These are phyloP conservation scores for Cutaneotrichosporon mucoides DNA, from an alignment of 1,284 basidiomycete genomes.

Conservation along the genomic window DNA sequence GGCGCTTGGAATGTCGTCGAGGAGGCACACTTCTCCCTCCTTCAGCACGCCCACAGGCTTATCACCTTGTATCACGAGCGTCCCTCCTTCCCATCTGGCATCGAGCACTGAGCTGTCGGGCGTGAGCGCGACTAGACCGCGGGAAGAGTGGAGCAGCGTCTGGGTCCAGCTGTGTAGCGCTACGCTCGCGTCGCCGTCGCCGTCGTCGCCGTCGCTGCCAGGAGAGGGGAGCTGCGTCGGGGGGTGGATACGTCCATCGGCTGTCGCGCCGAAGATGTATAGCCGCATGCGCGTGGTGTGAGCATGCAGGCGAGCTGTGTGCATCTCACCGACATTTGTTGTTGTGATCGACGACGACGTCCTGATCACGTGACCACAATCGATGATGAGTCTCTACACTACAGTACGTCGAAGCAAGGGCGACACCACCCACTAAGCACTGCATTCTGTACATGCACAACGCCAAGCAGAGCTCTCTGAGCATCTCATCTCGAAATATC, in stretches of 20 bases:
- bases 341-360: too few species aligned
- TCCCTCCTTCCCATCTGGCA: neutral
- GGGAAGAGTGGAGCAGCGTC: neutral
- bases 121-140: neutral
- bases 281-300: neutral
- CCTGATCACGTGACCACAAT: too few species aligned
- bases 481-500: too few species aligned
- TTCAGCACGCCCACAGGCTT: neutral
- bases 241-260: neutral
- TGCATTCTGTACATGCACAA: too few species aligned
- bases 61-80: neutral
- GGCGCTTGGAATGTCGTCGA: neutral
- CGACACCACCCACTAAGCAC: too few species aligned
- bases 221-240: neutral
- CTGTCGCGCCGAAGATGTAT: neutral
- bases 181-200: neutral
- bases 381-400: too few species aligned
- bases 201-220: neutral
- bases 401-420: too few species aligned
- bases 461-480: too few species aligned
- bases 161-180: neutral
- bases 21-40: neutral
- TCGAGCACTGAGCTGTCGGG: neutral
- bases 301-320: too few species aligned
- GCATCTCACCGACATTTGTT: too few species aligned